These are phyloP conservation scores for Diutina sp. DNA, from an alignment of 1,139 yeast genomes.

Conservation along the genomic window DNA sequence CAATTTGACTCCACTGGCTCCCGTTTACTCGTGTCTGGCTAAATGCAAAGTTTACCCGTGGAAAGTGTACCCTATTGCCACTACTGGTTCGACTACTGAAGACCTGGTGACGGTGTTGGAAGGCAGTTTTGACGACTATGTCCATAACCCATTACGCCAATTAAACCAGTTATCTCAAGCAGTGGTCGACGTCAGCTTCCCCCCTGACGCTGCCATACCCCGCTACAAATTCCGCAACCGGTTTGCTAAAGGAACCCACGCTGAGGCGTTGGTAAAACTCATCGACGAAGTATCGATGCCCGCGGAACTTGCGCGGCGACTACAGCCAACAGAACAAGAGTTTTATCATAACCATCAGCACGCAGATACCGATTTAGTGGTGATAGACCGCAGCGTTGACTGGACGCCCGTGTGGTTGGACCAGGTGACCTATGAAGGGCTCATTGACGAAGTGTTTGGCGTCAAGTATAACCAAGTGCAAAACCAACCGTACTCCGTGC, in stretches of 20 bases:
- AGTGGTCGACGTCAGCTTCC: slow-evolving; percentile 13
- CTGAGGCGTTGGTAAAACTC: slow-evolving; percentile 17
- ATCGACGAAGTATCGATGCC: slow-evolving; percentile 13
- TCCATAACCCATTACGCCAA: slow-evolving; percentile 22
- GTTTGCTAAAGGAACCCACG: slow-evolving; percentile 28
- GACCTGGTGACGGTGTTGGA: neutral
- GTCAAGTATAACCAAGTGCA: neutral
- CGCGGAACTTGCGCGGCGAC: slow-evolving; percentile 16
- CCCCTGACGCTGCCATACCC: slow-evolving; percentile 7
- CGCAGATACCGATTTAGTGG: slow-evolving; percentile 49
- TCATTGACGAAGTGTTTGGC: slow-evolving; percentile 60
- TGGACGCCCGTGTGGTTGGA: slow-evolving; percentile 55
- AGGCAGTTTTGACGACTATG: slow-evolving; percentile 9
- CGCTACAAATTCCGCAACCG: slow-evolving; percentile 22
- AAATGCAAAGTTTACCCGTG: neutral
- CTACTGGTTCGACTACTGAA: neutral
- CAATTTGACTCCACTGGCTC: neutral
- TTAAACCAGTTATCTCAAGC: slow-evolving; percentile 16
- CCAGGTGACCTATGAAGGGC: slow-evolving; percentile 74
- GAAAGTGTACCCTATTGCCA: neutral
- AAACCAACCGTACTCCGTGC: neutral
- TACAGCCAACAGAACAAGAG: slow-evolving; percentile 23
- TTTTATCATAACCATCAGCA: slow-evolving; percentile 21
- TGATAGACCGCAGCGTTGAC: slow-evolving; percentile 71
- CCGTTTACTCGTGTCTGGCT: neutral